Conservation (phyloP, 257 asterid genomes). For the Verbena officinalis region DNA sequence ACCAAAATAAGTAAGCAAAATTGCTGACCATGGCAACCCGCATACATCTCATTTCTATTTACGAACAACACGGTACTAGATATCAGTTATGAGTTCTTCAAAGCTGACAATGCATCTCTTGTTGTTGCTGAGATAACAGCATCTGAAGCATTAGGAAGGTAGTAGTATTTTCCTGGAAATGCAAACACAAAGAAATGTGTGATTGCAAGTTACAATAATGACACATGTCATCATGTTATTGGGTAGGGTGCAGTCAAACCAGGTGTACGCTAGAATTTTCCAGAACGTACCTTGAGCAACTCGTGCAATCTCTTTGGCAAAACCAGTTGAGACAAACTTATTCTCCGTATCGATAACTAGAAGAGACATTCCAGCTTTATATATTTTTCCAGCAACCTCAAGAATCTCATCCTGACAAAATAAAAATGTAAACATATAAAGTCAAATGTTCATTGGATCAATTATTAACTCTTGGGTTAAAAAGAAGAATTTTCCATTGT, state of each 20-base stretch:
- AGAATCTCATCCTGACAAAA: constrained; percentile 85
- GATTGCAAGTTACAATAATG: background rate
- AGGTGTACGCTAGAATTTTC: no score
- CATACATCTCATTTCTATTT: background rate
- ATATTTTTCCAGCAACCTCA: constrained; percentile 91
- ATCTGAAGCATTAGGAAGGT: constrained; percentile 97
- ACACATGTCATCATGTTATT: background rate
- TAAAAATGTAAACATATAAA: background rate
- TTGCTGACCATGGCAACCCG: constrained; percentile 17
- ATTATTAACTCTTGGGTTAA: no score
- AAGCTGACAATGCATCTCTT: constrained; percentile 80
- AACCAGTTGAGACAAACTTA: constrained; percentile 94
- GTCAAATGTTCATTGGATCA: background rate
- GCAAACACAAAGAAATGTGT: no score
- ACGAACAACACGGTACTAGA: background rate
- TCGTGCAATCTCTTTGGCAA: constrained; percentile 96
- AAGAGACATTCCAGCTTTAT: constrained; percentile 82
- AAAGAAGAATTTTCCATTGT: background rate
- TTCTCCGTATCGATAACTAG: constrained; percentile 57
- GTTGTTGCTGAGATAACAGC: constrained; percentile 94
- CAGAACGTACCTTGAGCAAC: constrained; percentile 79
- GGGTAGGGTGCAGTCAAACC: no score
- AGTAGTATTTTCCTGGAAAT: constrained; percentile 86
- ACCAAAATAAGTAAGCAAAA: constrained; percentile 7
- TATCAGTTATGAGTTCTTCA: constrained; percentile 58